Base-by-base conservation (phyloP, 2,329 filamentous ascomycete species). In the Hypoxylon sp. region DNA sequence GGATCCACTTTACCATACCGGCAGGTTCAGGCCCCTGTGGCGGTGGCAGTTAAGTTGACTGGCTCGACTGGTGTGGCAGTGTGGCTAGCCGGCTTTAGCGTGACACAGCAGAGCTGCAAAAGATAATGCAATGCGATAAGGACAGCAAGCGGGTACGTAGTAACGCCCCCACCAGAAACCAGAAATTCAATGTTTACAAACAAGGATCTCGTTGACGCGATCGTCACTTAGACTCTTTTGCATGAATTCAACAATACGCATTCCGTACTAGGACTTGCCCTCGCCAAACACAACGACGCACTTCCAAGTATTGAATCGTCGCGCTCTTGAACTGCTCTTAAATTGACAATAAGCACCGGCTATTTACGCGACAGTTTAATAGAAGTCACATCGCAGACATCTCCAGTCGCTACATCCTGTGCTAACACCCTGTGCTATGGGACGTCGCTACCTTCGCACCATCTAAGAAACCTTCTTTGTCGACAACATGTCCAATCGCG, bases 401-500 rank as follows among this genome's bases (percentile, higher is more conserved):
- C 23, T 38, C 27, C 3, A 33, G 26, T 35, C 42, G 23, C 37
- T 15, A 37, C 35, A 24, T n/a, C 38, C 18, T 20, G n/a, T 37
- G 48, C 15, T 42, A 20, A 37, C 35, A 24, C 17, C 38, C 18
- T 20, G n/a, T 37, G 48, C 15, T 53, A 58, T 58, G 54, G 35
- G 43, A 51, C 21, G 11, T 55, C 13, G 7, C 23, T 55, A 7
- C 24, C 24, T 54, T 24, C 13, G 18, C 29, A 31, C 47, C 10
- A 47, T 21, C 43, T 33, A n/a, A 45, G 4, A 33, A 20, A 37
- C 23, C 13, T 27, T 54, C 18, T 33, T 37, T 43, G 17, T 57
- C 31, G 48, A 37, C 65, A 65, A 54, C 7, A 81, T 80, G 76
- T 72, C 78, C 55, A 66, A 71, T 18, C 69, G 71, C 47, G 69